These are phyloP conservation scores for Phtheirospermum japonicum DNA, from an alignment of 257 asterid genomes.

Conservation along the genomic window DNA sequence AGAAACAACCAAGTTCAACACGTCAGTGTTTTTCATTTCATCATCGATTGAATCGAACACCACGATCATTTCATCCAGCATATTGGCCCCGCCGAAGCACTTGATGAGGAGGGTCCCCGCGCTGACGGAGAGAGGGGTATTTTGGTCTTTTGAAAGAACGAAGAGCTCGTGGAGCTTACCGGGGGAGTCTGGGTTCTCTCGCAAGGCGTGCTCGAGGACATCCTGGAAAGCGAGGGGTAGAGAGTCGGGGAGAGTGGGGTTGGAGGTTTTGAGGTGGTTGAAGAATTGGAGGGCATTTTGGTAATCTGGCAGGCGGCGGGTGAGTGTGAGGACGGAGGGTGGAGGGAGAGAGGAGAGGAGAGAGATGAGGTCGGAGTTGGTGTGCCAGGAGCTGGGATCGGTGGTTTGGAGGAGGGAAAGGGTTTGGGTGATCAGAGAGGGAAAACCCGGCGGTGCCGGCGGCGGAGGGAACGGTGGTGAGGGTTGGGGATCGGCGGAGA, in stretches of 20 bases:
- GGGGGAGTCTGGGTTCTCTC: slow-evolving; percentile 33
- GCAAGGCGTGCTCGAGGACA: slow-evolving; percentile 52
- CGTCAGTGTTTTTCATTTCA: slow-evolving; percentile 34
- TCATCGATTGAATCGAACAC: slow-evolving; percentile 45
- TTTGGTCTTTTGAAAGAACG: slow-evolving; percentile 36
- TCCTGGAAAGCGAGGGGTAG: slow-evolving; percentile 65
- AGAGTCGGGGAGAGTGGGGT: slow-evolving; percentile 22
- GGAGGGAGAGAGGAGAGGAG: slow-evolving; percentile 57
- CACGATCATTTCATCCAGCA: slow-evolving; percentile 46
- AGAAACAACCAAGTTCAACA: slow-evolving; percentile 46
- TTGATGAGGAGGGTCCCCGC: slow-evolving; percentile 56
- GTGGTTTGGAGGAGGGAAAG: slow-evolving; percentile 48
- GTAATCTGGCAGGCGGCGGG: slow-evolving; percentile 62
- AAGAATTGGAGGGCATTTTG: slow-evolving; percentile 55
- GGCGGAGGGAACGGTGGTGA: too few relatives aligned
- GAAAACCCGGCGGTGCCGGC: slow-evolving; percentile 13
- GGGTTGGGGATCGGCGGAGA: slow-evolving; percentile 30
- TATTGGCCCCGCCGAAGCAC: slow-evolving; percentile 43
- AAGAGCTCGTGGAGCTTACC: slow-evolving; percentile 52
- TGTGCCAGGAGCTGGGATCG: slow-evolving; percentile 51
- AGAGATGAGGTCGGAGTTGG: slow-evolving; percentile 41
- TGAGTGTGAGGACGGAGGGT: slow-evolving; percentile 44
- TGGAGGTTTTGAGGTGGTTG: slow-evolving; percentile 41
- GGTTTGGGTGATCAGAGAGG: slow-evolving; percentile 33
- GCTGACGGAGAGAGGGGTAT: slow-evolving; percentile 43